Base-by-base conservation (phyloP, 257 asterid species). In the Ilex asprella region DNA sequence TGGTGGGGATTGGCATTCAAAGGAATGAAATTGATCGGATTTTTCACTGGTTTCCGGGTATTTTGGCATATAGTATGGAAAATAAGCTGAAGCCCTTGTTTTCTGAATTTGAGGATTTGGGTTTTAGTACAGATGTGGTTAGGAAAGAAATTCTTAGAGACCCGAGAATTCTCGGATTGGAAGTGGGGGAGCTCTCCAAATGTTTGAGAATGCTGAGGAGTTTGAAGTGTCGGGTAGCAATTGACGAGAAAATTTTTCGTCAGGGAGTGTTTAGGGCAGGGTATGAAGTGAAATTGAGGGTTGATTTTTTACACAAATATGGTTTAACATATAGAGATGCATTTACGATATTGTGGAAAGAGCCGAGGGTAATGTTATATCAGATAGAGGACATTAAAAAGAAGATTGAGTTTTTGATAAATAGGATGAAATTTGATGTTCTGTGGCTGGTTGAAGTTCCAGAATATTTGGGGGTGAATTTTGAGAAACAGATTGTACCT, bases 261-360 rank as follows among this genome's bases (percentile, higher is more conserved):
- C 65, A 62, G 21, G 96, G 95, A 30, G 79, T 65, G 50, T 73
- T 92, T 55, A 75, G 83, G 68, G 95, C 93, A 12, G 95, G 81
- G 9, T 86, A 75, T 67, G 73, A 68, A 61, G 93, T 75, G 60
- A 92, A 89, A 63, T 56, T 77, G 67, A 82, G 91, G 73, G 71
- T 85, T 52, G 95, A 86, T 70, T 86, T 80, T 75, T 83, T 92
- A 66, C 71, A 81, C 68, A 70, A 70, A 66, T 77, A 79, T 27
- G 93, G 95, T 8, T 57, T 92, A 83, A 83, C 71, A 15, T 74
- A 71, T 32, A 80, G 86, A 69, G 95, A 83, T 67, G 98, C 95
- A 30, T 92, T 79, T 62, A 65, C 73, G 0, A 85, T 92, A 58
- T 51, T 92, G 50, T 84, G 95, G 96, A 92, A 82, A 68, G 98